These are phyloP conservation scores for Chiua virens DNA, from an alignment of 768 basidiomycete genomes.

Conservation along the genomic window DNA sequence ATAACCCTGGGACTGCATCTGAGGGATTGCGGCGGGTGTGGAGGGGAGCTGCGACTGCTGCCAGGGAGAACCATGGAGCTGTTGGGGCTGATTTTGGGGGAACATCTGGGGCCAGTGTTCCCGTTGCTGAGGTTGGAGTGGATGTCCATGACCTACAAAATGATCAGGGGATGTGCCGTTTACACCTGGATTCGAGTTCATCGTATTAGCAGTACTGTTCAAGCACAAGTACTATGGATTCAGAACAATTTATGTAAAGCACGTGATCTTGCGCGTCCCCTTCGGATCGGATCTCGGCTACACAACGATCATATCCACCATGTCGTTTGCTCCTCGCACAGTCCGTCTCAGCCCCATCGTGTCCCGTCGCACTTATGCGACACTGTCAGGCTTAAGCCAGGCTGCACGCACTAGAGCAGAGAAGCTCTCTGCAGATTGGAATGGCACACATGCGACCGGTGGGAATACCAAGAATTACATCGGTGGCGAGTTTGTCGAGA, in stretches of 20 bases:
- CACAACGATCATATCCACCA: conserved; percentile 5
- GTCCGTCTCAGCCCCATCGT: conserved; percentile 13
- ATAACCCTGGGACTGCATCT: conserved; percentile 19
- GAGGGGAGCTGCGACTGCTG: conserved; percentile 37
- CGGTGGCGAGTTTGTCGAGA: conserved; percentile 86
- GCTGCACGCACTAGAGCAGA: conserved; percentile 63
- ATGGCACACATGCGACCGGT: conserved; percentile 85
- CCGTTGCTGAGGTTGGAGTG: conserved; percentile 16
- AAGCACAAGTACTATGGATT: no score
- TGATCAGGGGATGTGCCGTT: conserved; percentile 17
- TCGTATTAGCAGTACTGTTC: conserved; percentile 1
- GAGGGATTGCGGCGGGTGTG: conserved; percentile 28
- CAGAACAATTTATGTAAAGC: not conserved
- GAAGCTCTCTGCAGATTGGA: conserved; percentile 73
- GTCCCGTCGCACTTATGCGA: conserved; percentile 41
- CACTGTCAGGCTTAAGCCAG: conserved; percentile 51
- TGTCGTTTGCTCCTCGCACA: conserved; percentile 22
- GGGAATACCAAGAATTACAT: conserved; percentile 90
- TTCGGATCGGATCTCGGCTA: conserved; percentile 5
- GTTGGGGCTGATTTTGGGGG: conserved; percentile 28
- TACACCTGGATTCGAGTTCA: conserved; percentile 16
- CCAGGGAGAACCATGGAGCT: conserved; percentile 29
- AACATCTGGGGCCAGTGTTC: conserved; percentile 25
- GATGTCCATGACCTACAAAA: conserved; percentile 10
- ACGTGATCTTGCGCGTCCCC: conserved; percentile 13